A percentile compares a stretch with the other conserved stretches of the same genome.
Conservation (phyloP, 2,329 filamentous ascomycete species). For the Akanthomyces muscarius region DNA sequence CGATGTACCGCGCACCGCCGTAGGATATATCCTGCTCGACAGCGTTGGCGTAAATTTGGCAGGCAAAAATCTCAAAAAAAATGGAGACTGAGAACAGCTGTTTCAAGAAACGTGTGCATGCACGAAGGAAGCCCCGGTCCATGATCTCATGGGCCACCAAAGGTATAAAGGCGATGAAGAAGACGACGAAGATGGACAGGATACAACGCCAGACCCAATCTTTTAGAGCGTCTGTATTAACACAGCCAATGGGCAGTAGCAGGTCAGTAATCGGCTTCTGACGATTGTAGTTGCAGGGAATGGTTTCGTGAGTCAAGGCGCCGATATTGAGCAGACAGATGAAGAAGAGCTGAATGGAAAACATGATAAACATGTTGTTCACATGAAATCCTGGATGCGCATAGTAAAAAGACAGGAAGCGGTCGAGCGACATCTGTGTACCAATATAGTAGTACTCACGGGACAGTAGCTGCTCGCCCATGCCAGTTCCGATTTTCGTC, state of each 20-base stretch:
- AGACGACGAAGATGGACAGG: slow-evolving; percentile 96
- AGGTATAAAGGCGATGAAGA: slow-evolving; percentile 95
- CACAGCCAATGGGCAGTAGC: slow-evolving; percentile 80
- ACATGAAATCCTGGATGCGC: slow-evolving; percentile 98
- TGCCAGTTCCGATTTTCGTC: slow-evolving; percentile 99
- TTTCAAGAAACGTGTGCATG: slow-evolving; percentile 87
- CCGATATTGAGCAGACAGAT: slow-evolving; percentile 86
- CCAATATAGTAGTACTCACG: slow-evolving; percentile 99
- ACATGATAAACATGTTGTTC: slow-evolving; percentile 99
- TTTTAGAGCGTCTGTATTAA: slow-evolving; percentile 78
- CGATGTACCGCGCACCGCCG: slow-evolving; percentile 95
- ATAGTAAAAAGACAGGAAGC: slow-evolving; percentile 99
- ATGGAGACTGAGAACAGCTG: slow-evolving; percentile 92
- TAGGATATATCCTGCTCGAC: slow-evolving; percentile 93
- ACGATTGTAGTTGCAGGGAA: slow-evolving; percentile 79
- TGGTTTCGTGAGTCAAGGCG: slow-evolving; percentile 81
- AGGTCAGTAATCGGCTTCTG: slow-evolving; percentile 86
- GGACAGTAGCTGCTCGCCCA: slow-evolving; percentile 98
- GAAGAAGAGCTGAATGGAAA: too few species aligned
- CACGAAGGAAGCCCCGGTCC: slow-evolving; percentile 89
- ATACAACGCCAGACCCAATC: slow-evolving; percentile 94
- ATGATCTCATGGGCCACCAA: slow-evolving; percentile 91
- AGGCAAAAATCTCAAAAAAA: slow-evolving; percentile 98
- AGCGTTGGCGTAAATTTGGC: slow-evolving; percentile 96
- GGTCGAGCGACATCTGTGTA: slow-evolving; percentile 92